Base-by-base conservation (phyloP, 2,329 filamentous ascomycete species). In the Ceratocystiopsis minuta region DNA sequence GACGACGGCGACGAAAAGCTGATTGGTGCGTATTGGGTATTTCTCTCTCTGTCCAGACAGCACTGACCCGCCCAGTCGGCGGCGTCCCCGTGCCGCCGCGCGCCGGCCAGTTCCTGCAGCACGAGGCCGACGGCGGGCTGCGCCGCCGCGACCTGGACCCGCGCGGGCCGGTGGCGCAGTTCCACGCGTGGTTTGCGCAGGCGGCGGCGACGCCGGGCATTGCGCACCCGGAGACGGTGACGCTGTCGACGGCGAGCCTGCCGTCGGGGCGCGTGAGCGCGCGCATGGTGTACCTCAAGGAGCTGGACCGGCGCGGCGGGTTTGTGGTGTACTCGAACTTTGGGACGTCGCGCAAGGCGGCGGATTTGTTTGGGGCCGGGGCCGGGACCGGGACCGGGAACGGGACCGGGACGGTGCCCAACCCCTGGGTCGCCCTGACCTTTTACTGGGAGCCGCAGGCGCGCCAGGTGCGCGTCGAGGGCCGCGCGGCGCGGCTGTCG, bases 281-380 rank as follows among this genome's bases (percentile, higher is more conserved):
- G 4, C 83, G 90, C 45, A 71, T 85, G 51, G 85, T 98, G 34
- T 98, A 96, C 62, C 70, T 98, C 50, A 98, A 98, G 62, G 90
- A 96, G 65, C 75, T 96, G 18, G 87, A 96, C 59, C 60, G 66
- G 42, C 52, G 60, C 6, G 24, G 24, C 24, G 86, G 87, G 15
- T 98, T 92, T 61, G 85, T 96, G 36, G 68, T 98, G 39, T 98
- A 96, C 67, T 81, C 75, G 54, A 98, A 98, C 60, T 88, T 87
- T 65, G 86, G 75, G 46, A 90, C 82, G 0, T 83, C 76, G 45
- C 63, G 69, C 53, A 75, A 79, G 63, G 72, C 77, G 1, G 54
- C 61, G 39, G 84, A 94, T 56, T 62, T 90, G 7, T 67, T 64
- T 17, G 55, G 16, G 48, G 50, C 41, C 45, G 45, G 24, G 15